Base-by-base conservation (phyloP, 73 alveolate genomes). In the Breviolum minutum region DNA sequence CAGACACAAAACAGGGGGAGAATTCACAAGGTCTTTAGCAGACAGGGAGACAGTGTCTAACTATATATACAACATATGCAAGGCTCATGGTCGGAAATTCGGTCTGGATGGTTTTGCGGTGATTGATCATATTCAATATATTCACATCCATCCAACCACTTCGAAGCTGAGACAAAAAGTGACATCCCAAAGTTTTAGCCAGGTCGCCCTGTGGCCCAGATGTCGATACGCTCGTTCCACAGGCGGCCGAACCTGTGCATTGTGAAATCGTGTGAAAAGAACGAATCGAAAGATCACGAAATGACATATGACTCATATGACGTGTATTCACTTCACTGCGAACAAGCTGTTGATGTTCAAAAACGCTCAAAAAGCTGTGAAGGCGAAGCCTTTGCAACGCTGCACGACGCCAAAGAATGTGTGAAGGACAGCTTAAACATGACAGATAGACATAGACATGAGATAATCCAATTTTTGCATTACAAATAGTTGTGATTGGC, bases 211-310 rank as follows among this genome's bases (percentile, higher is more conserved):
- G 77, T 66, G 60, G 96, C 96, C 96, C 96, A 90, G 60, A 90
- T 90, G 96, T 90, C 96, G 27, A 90, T 74, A 63, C 96, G 96
- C 87, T 90, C 96, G 73, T 90, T 90, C 96, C 96, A 90, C 48
- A 90, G 85, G 61, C 87, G 96, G 9, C 96, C 96, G 76, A 90
- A 90, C 85, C 96, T 89, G n/a, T 16, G 68, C 68, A 40, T 17
- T 27, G 88, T 11, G 17, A 66, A 66, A 13, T 66, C 74, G 17
- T 40, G 54, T 40, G 54, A 40, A 40, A 40, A 40, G 54, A 40
- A 40, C 54, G 3, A 40, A 40, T 40, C 54, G 54, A 40, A 40
- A 40, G 54, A 40, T 40, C 77, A 68, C 24, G 77, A 68, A 2
- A 40, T 40, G 54, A 40, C 54, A 40, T 40, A 40, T 40, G 54